Base-by-base conservation (phyloP, 345 rosid genomes). In the Eucalyptus cloeziana region DNA sequence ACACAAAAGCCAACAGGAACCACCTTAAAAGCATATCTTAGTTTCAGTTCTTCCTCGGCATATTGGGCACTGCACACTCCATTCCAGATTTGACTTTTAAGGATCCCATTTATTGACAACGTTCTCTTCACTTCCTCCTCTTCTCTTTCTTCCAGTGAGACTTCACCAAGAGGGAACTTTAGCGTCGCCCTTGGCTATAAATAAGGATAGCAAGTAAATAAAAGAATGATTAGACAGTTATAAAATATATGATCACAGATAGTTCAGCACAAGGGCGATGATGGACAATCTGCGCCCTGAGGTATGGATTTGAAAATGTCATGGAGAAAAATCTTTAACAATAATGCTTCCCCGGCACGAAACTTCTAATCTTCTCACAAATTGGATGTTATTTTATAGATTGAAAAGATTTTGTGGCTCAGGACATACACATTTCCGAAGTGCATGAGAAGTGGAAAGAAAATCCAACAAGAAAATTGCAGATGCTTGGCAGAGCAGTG, bases 141-240 rank as follows among this genome's bases (percentile, higher is more conserved):
- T 49, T 95, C 95, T 92, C 86, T 95, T 90, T 96, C 98, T 94
- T 94, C 97, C 89, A 96, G 43, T 7, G 98, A 93, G 91, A 96
- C 90, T 93, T 96, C 98, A 17, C 99, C 99, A 30, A 92, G 58
- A 7, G 99, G 99, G 90, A 97, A 97, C 90, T 95, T 97, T 79
- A 97, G 91, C 11, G 98, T 96, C 64, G 99, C 99, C 93, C 83
- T 94, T 24, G 99, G 99, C 99, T 97, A 91, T 93, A 91, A 44
- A 24, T 89, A 24, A 44, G 89, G 71, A 67, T 88, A 90, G 52
- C 62, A n/a, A 89, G 83, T 51, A n/a, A 83, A 51, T 2, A 56
- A 25, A 54, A 52, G n/a, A 19, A 15, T 14, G 64, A 81, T 45
- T 52, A 76, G 83, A 6, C 83, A 37, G 47, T 76, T 47, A 2